Evolutionary conservation across 768 basidiomycete species (phyloP).

Genomic region (Boletales sp.): DNA sequence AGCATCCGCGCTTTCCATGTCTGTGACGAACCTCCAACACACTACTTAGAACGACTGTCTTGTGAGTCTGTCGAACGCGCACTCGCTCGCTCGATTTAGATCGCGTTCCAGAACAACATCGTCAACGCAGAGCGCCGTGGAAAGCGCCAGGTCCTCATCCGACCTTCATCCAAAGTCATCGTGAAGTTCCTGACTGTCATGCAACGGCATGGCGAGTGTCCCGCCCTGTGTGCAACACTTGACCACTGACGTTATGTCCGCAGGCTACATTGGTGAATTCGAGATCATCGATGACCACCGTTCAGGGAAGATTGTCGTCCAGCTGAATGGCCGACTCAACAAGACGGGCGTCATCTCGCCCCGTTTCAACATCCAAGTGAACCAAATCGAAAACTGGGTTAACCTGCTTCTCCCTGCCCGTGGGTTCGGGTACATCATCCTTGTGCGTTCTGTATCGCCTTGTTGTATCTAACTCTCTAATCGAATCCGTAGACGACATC

Average conservation of each 20-base stretch:
- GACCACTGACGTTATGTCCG: neutral
- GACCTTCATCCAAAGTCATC: conserved; percentile 96
- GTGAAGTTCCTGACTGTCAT: conserved; percentile 97
- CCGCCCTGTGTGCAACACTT: neutral
- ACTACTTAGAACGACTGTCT: conserved; percentile 54
- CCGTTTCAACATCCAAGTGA: conserved; percentile 93
- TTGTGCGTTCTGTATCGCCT: conserved; percentile 48
- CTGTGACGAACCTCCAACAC: conserved; percentile 1
- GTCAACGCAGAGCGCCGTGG: conserved; percentile 99
- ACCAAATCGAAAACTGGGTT: conserved; percentile 94
- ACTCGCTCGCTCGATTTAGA: neutral
- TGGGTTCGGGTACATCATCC: conserved; percentile 94
- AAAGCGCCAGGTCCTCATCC: conserved; percentile 98
- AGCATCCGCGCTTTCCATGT: conserved; percentile 17
- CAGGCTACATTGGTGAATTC: conserved; percentile 98
- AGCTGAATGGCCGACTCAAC: conserved; percentile 97
- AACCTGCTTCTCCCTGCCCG: conserved; percentile 93
- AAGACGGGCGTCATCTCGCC: conserved; percentile 99
- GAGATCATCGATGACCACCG: conserved; percentile 99
- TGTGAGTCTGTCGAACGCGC: conserved; percentile 27
- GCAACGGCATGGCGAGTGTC: conserved; percentile 90
- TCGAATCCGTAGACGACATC: conserved; percentile 73
- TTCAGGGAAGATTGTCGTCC: conserved; percentile 95
- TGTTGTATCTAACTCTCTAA: neutral
- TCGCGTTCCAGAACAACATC: conserved; percentile 76